Evolutionary conservation across 1,139 yeast genomes (phyloP).

Genomic region (Geotrichum histeridarum): DNA sequence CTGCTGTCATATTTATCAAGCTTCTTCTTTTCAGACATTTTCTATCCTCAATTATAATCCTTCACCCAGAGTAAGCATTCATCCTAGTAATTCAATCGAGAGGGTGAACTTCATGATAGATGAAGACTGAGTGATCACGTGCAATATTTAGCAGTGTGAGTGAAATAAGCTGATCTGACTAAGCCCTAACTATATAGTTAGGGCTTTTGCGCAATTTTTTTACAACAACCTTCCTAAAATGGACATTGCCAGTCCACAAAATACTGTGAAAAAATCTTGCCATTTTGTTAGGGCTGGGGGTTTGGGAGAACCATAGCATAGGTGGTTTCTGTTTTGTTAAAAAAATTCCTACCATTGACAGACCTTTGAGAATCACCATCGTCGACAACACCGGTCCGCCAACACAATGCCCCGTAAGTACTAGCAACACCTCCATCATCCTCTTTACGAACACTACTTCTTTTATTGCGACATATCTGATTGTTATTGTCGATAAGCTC

Average conservation of each 20-base stretch:
- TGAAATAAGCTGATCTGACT: no score
- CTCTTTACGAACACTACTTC: not conserved
- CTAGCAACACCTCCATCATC: not conserved
- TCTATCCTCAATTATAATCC: no score
- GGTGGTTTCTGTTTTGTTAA: not conserved
- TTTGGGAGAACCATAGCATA: not conserved
- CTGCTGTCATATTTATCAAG: no score
- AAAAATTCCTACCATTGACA: constrained; percentile 18
- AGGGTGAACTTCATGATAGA: no score
- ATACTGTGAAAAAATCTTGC: not conserved
- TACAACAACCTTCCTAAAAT: not conserved
- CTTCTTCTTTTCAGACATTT: no score
- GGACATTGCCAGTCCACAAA: not conserved
- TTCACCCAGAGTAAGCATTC: no score
- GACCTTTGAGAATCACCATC: constrained; percentile 20
- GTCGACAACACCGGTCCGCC: constrained; percentile 20
- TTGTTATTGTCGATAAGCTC: not conserved
- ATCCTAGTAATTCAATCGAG: no score
- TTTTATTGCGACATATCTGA: not conserved
- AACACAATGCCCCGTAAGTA: constrained; percentile 22
- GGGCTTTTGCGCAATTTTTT: constrained; percentile 2
- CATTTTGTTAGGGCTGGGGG: not conserved
- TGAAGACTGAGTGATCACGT: no score
- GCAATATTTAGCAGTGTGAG: no score
- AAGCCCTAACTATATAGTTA: not conserved